Evolutionary conservation across 495 filamentous ascomycete genomes (phyloP).

Genomic region (Parathielavia hyrcaniae): DNA sequence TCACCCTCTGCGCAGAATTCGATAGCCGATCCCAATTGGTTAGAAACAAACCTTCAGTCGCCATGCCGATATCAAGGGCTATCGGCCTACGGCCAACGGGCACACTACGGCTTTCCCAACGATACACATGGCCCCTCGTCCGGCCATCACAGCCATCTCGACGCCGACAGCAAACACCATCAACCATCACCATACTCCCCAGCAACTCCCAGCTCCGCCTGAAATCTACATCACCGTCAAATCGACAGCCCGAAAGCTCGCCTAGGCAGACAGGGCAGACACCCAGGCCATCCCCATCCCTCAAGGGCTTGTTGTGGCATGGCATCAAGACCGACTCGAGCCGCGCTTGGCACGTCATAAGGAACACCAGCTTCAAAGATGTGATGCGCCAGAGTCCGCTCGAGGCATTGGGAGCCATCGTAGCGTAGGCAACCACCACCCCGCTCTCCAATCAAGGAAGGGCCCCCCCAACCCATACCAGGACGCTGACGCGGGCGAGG

Average conservation of each 20-base stretch:
- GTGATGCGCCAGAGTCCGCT: slow-evolving; percentile 37
- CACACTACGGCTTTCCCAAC: slow-evolving; percentile 2
- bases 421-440: slow-evolving; percentile 9
- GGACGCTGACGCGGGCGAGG: too few species aligned
- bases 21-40: slow-evolving; percentile 7
- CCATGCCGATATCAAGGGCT: slow-evolving; percentile 13
- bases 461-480: background rate
- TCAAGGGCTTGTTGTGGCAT: slow-evolving; percentile 13
- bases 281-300: slow-evolving; percentile 22
- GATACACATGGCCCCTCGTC: slow-evolving; percentile 3
- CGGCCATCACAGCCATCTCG: slow-evolving; percentile 7
- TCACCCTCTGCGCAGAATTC: background rate
- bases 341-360: slow-evolving; percentile 24
- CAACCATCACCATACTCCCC: background rate
- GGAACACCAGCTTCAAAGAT: slow-evolving; percentile 29
- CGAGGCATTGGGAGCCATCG: slow-evolving; percentile 37
- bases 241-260: background rate
- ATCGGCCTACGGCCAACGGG: slow-evolving; percentile 6
- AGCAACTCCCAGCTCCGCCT: slow-evolving; percentile 14
- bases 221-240: slow-evolving; percentile 17
- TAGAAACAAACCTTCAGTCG: background rate
- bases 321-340: slow-evolving; percentile 22
- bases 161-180: slow-evolving; percentile 1
- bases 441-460: background rate
- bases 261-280: slow-evolving; percentile 18